phyloP scores from a whole-genome alignment of 352 stramenopile genomes.

The Pythium sukuiense region DNA sequence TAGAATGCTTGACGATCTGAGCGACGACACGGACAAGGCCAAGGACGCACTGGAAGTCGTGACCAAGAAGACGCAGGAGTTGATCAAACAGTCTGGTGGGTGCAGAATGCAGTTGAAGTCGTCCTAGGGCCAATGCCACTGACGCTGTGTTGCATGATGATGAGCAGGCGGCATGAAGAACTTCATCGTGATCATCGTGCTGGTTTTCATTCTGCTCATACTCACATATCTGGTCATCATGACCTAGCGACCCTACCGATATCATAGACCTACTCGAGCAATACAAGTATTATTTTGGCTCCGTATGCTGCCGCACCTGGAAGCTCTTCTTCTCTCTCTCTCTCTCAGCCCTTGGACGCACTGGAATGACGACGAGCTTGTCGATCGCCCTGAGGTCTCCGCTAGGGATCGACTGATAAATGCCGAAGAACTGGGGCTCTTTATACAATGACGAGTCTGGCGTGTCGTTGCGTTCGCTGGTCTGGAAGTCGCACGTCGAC shows the following conservation, averaged over 20 bases:
- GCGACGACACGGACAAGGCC: slow-evolving; percentile 80
- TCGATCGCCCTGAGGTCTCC: background rate
- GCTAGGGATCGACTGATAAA: background rate
- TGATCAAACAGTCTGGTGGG: slow-evolving; percentile 78
- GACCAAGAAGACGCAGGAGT: slow-evolving; percentile 85
- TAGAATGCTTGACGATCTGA: slow-evolving; percentile 86
- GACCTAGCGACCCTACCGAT: slow-evolving; percentile 45
- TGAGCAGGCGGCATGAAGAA: slow-evolving; percentile 77
- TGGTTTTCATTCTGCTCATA: slow-evolving; percentile 79
- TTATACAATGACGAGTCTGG: background rate
- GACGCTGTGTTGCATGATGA: no score
- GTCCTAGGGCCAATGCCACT: no score
- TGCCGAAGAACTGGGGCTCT: background rate
- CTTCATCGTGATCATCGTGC: slow-evolving; percentile 86
- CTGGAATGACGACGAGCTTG: background rate
- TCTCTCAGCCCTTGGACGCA: background rate
- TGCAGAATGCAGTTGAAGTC: no score
- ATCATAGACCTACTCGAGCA: slow-evolving; percentile 21
- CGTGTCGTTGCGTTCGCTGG: background rate
- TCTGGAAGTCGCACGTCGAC: background rate
- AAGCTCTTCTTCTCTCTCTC: background rate
- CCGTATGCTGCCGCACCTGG: background rate
- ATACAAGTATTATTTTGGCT: slow-evolving; percentile 29
- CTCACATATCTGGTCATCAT: slow-evolving; percentile 89
- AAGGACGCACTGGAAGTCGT: slow-evolving; percentile 69